phyloP scores from a whole-genome alignment of 345 rosid species.

The Euphorbia peplus region DNA sequence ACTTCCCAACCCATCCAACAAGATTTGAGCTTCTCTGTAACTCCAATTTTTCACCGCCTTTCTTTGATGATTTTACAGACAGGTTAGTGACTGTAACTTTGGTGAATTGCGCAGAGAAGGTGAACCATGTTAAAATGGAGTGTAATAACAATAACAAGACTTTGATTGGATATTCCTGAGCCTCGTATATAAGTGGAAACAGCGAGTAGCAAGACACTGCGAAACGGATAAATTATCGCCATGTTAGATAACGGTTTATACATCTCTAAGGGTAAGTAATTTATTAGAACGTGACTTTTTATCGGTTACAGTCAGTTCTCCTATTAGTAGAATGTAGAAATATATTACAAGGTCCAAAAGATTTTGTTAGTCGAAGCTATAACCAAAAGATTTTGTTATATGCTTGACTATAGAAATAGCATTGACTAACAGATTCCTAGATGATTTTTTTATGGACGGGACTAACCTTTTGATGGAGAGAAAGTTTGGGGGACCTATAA shows the following conservation, averaged over 20 bases:
- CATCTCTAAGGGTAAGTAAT: too few species aligned
- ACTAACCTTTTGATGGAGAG: too few species aligned
- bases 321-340: too few species aligned
- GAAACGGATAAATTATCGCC: slow-evolving; percentile 13
- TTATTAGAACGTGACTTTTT: too few species aligned
- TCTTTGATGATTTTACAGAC: slow-evolving; percentile 18
- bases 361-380: too few species aligned
- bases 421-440: too few species aligned
- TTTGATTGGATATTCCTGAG: slow-evolving; percentile 84
- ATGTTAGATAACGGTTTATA: slow-evolving; percentile 5
- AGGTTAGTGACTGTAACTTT: slow-evolving; percentile 10
- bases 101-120: slow-evolving; percentile 42
- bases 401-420: too few species aligned
- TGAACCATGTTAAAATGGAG: slow-evolving; percentile 49
- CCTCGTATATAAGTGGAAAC: slow-evolving; percentile 74
- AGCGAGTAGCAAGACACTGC: slow-evolving; percentile 87
- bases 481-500: too few species aligned
- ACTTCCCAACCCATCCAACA: slow-evolving; percentile 46
- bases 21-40: background rate
- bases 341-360: too few species aligned
- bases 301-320: too few species aligned
- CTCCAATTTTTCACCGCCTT: slow-evolving; percentile 15
- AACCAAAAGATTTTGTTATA: too few species aligned
- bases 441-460: too few species aligned
- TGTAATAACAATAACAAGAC: slow-evolving; percentile 60